Evolutionary conservation across 805 yeast species (phyloP), one percentile per base, ranked within the genome.

Genomic region (Starmerella khaoyaiensis): DNA sequence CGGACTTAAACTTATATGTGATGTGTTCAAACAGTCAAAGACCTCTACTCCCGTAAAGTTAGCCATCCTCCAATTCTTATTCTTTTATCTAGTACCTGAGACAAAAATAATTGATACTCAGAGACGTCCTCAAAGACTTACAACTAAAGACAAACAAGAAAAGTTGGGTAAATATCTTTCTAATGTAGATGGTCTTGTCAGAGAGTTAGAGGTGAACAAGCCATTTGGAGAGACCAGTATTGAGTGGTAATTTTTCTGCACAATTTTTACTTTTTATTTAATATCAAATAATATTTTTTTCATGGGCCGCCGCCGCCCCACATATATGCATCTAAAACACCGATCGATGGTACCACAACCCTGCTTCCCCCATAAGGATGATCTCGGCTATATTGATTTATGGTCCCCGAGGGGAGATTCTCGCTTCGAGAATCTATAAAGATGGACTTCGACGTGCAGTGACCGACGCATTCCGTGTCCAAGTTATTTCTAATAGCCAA

Each of bases 381-480:
- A 76, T 87, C 39, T 71, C 82, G 33, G 95, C 83, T 0, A 55
- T 87, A n/a, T 72, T 86, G 49, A 63, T 87, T 12, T 80, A 71
- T 62, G 81, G 79, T 50, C 66, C 67, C 37, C 73, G 78, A 42
- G 97, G 96, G 4, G 96, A 86, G 54, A 74, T 83, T 16, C 62
- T 87, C 28, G 72, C 86, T 36, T 76, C 90, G 17, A 71, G 79
- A 37, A 54, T 80, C 25, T 76, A 76, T 56, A 68, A 76, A 39
- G 83, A 79, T 37, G 82, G 86, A 2, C 71, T 83, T 38, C 73
- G 81, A 48, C 61, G 87, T 36, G 79, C 79, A 37, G 74, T 86
- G 16, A 65, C 90, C 14, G 96, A 86, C 49, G 81, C 84, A 21
- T 87, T 87, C 53, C 69, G 95, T n/a, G 76, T 84, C 37, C 95